Conservation (phyloP, 2,329 filamentous ascomycete species). For the Fusarium stilboides region DNA sequence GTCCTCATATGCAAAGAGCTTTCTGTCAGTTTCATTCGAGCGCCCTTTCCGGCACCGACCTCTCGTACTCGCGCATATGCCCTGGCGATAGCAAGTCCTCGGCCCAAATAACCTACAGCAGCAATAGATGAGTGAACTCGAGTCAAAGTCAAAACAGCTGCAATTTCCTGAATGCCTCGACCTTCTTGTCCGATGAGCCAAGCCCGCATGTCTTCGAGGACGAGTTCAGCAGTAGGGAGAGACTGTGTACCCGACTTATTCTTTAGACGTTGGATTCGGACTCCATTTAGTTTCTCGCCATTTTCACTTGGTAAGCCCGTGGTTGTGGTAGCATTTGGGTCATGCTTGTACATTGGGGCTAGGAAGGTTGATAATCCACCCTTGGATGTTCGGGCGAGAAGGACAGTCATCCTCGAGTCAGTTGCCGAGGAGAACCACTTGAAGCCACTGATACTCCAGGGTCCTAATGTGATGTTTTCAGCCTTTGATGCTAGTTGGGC, state of each 20-base stretch:
- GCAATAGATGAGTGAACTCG: constrained; percentile 70
- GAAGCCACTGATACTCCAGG: constrained; percentile 75
- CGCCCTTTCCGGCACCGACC: constrained; percentile 61
- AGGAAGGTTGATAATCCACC: constrained; percentile 64
- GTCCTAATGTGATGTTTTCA: constrained; percentile 62
- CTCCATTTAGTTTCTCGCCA: constrained; percentile 72
- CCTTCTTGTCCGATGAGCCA: constrained; percentile 78
- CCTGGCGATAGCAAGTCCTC: constrained; percentile 70
- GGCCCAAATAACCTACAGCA: constrained; percentile 67
- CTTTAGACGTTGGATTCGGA: constrained; percentile 79
- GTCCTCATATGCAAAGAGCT: constrained; percentile 72
- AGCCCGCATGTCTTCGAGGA: constrained; percentile 73
- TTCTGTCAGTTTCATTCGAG: constrained; percentile 64
- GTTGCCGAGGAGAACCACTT: constrained; percentile 68
- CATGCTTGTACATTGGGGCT: constrained; percentile 70
- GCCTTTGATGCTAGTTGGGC: constrained; percentile 31
- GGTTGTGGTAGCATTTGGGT: constrained; percentile 52
- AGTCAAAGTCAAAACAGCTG: constrained; percentile 77
- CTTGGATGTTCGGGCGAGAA: constrained; percentile 71
- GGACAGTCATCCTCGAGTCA: constrained; percentile 66
- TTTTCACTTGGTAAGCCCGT: constrained; percentile 45
- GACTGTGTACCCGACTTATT: constrained; percentile 79
- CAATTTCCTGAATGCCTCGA: constrained; percentile 77
- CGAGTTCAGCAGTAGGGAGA: constrained; percentile 80
- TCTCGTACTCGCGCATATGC: constrained; percentile 72